Evolutionary conservation across 768 basidiomycete species (phyloP).

Genomic region (Royoungia palumana): DNA sequence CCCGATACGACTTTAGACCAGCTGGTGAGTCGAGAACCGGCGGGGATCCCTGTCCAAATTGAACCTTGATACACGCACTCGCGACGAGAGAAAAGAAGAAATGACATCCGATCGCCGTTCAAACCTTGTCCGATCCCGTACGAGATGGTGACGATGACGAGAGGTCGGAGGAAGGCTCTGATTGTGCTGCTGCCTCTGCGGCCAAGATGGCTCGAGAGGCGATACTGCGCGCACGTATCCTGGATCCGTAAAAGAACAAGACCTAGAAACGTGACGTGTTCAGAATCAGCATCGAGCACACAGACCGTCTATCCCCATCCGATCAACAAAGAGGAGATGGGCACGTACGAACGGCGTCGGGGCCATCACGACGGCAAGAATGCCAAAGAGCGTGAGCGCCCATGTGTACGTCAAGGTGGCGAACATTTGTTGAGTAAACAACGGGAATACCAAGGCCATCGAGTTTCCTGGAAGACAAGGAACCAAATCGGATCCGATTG

Average conservation of each 20-base stretch:
- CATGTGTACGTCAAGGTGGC: slow-evolving; percentile 45
- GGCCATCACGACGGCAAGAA: slow-evolving; percentile 41
- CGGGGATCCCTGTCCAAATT: slow-evolving; percentile 7
- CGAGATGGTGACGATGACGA: not conserved
- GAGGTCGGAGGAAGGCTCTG: not conserved
- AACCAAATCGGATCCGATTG: not conserved
- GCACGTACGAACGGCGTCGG: slow-evolving; percentile 42
- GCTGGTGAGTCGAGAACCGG: too few relatives aligned
- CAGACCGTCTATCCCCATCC: too few relatives aligned
- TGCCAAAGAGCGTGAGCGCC: slow-evolving; percentile 42
- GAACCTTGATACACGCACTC: not conserved
- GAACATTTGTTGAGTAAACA: slow-evolving; percentile 49
- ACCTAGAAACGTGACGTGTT: slow-evolving; percentile 9
- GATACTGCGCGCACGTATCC: slow-evolving; percentile 30
- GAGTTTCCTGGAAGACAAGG: slow-evolving; percentile 32
- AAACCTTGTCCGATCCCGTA: slow-evolving; percentile 11
- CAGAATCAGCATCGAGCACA: too few relatives aligned
- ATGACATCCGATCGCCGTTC: not conserved
- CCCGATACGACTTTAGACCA: too few relatives aligned
- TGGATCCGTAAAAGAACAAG: slow-evolving; percentile 32
- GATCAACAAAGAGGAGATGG: not conserved
- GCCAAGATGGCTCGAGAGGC: slow-evolving; percentile 19
- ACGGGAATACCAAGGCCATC: slow-evolving; percentile 43
- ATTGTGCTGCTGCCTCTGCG: slow-evolving; percentile 12
- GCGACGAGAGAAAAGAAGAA: not conserved